phyloP scores from a whole-genome alignment of 805 yeast species.

The Ogataea dorogensis region DNA sequence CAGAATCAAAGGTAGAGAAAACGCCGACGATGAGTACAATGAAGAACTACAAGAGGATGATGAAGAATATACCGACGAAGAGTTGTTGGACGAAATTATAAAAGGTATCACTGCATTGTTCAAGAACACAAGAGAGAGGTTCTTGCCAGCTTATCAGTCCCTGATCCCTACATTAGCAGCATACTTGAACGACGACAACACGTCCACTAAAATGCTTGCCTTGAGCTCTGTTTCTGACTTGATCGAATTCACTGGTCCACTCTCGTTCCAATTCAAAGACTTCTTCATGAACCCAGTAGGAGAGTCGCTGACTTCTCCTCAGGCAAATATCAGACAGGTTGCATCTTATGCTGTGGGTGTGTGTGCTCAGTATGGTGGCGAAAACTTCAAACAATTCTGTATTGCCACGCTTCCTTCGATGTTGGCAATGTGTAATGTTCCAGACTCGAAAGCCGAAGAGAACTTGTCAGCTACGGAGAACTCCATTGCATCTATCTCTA shows the following conservation, averaged over 20 bases:
- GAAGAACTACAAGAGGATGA: conserved; percentile 86
- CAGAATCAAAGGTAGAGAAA: conserved; percentile 70
- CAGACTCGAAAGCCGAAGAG: conserved; percentile 84
- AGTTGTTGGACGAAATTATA: conserved; percentile 80
- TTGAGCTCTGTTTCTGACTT: conserved; percentile 77
- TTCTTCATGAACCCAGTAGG: conserved; percentile 62
- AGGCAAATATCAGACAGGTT: conserved; percentile 79
- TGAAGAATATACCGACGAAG: conserved; percentile 85
- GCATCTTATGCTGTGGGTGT: conserved; percentile 83
- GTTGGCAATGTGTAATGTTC: conserved; percentile 66
- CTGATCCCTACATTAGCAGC: conserved; percentile 62
- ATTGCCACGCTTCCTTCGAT: conserved; percentile 72
- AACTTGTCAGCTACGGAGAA: conserved; percentile 86
- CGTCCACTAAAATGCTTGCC: conserved; percentile 72
- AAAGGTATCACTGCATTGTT: conserved; percentile 70
- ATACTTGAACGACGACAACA: conserved; percentile 62
- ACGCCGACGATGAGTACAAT: conserved; percentile 78
- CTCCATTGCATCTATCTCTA: conserved; percentile 78
- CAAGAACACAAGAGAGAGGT: conserved; percentile 55
- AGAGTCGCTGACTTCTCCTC: conserved; percentile 63
- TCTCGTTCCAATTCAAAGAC: conserved; percentile 62
- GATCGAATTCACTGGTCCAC: conserved; percentile 74
- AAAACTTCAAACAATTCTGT: conserved; percentile 57
- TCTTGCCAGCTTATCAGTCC: conserved; percentile 62
- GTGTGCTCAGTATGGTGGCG: conserved; percentile 80